Percentiles rank a stretch among this genome's conserved stretches.
phyloP scores from a whole-genome alignment of 1,139 yeast genomes.

The Zygosaccharomyces pseudobailii region DNA sequence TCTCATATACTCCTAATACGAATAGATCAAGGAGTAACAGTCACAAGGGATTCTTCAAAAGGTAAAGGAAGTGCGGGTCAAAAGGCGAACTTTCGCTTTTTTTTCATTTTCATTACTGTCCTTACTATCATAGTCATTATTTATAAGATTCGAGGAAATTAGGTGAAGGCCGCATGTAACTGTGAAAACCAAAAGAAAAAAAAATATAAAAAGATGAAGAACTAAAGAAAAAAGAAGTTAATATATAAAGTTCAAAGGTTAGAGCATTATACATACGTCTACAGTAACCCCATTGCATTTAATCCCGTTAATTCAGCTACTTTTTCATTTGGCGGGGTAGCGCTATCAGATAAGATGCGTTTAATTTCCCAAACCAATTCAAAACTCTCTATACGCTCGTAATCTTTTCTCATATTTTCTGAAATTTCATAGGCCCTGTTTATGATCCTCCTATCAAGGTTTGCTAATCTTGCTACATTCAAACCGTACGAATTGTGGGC shows the following conservation, averaged over 20 bases:
- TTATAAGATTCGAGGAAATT: background rate
- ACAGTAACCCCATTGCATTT: background rate
- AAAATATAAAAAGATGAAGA: background rate
- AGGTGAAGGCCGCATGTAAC: background rate
- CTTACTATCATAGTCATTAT: background rate
- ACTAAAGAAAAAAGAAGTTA: background rate
- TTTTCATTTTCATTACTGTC: background rate
- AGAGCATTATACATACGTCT: background rate
- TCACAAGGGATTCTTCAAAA: slow-evolving; percentile 36
- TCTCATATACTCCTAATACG: slow-evolving; percentile 54
- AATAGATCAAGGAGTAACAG: slow-evolving; percentile 39
- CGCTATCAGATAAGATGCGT: background rate
- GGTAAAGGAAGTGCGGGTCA: slow-evolving; percentile 28
- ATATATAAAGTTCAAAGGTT: background rate
- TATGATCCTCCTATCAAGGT: slow-evolving; percentile 49
- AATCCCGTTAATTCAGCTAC: slow-evolving; percentile 9
- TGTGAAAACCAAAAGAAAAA: background rate
- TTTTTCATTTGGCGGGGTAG: slow-evolving; percentile 4
- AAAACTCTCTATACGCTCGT: slow-evolving; percentile 13
- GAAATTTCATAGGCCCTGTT: slow-evolving; percentile 47
- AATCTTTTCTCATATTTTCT: slow-evolving; percentile 37
- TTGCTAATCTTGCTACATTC: slow-evolving; percentile 72
- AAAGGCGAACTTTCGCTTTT: background rate
- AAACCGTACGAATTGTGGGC: slow-evolving; percentile 69
- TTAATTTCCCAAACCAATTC: slow-evolving; percentile 8